Percentiles rank a stretch among this genome's conserved stretches.
phyloP scores from a whole-genome alignment of 73 alveolate genomes.

The Blepharisma stoltei region DNA sequence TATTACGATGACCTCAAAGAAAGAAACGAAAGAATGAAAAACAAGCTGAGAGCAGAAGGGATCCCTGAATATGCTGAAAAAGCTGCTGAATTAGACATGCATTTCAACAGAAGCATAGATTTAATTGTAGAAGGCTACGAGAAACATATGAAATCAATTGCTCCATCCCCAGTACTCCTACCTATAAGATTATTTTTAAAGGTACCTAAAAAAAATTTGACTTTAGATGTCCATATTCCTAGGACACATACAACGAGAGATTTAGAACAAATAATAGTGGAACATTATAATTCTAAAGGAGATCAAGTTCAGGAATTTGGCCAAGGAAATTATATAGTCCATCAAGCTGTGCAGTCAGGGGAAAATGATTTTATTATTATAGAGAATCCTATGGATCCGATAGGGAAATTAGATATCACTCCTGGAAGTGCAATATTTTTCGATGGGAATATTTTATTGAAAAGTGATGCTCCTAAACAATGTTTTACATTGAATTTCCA shows the following conservation, averaged over 20 bases:
- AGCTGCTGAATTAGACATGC: neutral
- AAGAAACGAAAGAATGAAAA: slow-evolving; percentile 19
- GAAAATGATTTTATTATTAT: neutral
- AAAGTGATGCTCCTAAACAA: slow-evolving; percentile 25
- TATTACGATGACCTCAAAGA: neutral
- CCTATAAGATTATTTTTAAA: slow-evolving; percentile 1
- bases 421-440: slow-evolving; percentile 7
- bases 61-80: neutral
- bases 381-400: neutral
- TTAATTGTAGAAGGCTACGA: slow-evolving; percentile 23
- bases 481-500: slow-evolving; percentile 14
- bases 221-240: neutral
- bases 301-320: neutral
- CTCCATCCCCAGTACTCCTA: slow-evolving; percentile 26
- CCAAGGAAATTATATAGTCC: slow-evolving; percentile 12
- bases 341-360: neutral
- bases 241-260: slow-evolving; percentile 23
- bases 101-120: neutral
- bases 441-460: slow-evolving; percentile 11
- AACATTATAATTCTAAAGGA: slow-evolving; percentile 12
- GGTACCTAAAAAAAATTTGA: slow-evolving; percentile 24
- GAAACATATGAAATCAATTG: slow-evolving; percentile 28
- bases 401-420: neutral
- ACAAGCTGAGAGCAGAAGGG: neutral
- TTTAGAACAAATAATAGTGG: neutral